A percentile compares a stretch with the other conserved stretches of the same genome.
These are phyloP conservation scores for Areca catechu DNA, from an alignment of 176 grass and related monocot genomes.

Conservation along the genomic window DNA sequence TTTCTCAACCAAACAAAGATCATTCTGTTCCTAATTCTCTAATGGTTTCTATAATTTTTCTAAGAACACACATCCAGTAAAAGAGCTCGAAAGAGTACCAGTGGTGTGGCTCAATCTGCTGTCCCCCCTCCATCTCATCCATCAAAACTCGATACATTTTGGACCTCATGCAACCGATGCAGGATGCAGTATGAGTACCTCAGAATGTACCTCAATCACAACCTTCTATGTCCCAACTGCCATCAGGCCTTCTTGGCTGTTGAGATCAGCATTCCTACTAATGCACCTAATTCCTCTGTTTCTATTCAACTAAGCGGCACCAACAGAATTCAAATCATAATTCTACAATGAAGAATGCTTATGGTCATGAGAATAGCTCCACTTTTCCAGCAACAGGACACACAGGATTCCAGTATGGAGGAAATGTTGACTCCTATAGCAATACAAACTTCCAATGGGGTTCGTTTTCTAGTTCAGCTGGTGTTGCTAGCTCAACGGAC, in stretches of 20 bases:
- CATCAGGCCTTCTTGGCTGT: constrained; percentile 60
- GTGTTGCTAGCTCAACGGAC: constrained; percentile 33
- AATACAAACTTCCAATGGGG: constrained; percentile 49
- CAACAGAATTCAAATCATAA: constrained; percentile 30
- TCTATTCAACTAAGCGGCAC: constrained; percentile 28
- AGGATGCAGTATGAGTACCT: constrained; percentile 76
- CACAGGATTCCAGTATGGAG: constrained; percentile 41
- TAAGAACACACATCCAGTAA: constrained; percentile 19
- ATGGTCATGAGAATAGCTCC: constrained; percentile 39
- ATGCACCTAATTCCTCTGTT: constrained; percentile 38
- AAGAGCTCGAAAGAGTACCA: constrained; percentile 23
- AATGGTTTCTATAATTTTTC: constrained; percentile 31
- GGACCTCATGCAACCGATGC: constrained; percentile 70
- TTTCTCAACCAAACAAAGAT: background rate
- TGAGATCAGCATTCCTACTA: constrained; percentile 42
- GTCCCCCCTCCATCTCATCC: constrained; percentile 8
- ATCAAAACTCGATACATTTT: constrained; percentile 34
- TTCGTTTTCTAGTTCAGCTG: constrained; percentile 33
- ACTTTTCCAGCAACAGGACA: constrained; percentile 40
- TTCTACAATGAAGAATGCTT: constrained; percentile 35
- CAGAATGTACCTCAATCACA: constrained; percentile 68
- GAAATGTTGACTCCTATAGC: constrained; percentile 54
- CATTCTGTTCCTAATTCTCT: constrained; percentile 21
- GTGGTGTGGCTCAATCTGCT: constrained; percentile 6
- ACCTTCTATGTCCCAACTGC: constrained; percentile 67